Base-by-base conservation (phyloP, 1,284 basidiomycete genomes). In the Pisolithus thermaeus region DNA sequence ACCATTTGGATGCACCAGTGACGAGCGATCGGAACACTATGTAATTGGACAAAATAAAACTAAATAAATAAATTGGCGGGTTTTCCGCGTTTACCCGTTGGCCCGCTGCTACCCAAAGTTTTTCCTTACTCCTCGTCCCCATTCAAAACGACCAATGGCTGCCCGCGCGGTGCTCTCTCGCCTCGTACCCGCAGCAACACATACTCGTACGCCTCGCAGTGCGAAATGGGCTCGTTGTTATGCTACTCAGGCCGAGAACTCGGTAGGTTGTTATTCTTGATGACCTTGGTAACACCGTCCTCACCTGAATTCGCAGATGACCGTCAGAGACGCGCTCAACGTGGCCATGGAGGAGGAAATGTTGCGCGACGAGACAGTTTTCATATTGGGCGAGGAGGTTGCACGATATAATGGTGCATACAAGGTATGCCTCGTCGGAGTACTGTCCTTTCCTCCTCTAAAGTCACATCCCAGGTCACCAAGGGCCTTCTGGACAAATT, bases 321-420 rank as follows among this genome's bases (percentile, higher is more conserved):
- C 94, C 49, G 96, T 98, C 56, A 91, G 97, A 67, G 97, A 99
- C 54, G 97, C 97, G 39, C 85, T 99, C 61, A 99, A 98, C 75
- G 75, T 86, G 55, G 97, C 97, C 36, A 96, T 99, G 92, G 97
- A 99, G 77, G 97, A 99, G 76, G 97, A 99, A 77, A 99, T 99
- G 97, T 70, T 89, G 63, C 84, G 93, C 47, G 97, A 99, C 73
- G 90, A 96, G 70, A 88, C 77, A 38, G 97, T 99, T 48, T 99
- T 97, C 71, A 75, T 99, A 67, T 75, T 99, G 63, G 97, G 97
- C 59, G 97, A 99, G 74, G 97, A 99, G 73, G 97, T 99, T 51
- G 96, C 97, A 50, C 86, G 93, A 59, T 99, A 99, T 78, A 98
- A 99, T 69, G 96, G 96, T 74, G 96, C 96, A 60, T 99, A 99